These are phyloP conservation scores for Pseudocercospora vitis DNA, from an alignment of 2,329 filamentous ascomycete species.

Conservation along the genomic window DNA sequence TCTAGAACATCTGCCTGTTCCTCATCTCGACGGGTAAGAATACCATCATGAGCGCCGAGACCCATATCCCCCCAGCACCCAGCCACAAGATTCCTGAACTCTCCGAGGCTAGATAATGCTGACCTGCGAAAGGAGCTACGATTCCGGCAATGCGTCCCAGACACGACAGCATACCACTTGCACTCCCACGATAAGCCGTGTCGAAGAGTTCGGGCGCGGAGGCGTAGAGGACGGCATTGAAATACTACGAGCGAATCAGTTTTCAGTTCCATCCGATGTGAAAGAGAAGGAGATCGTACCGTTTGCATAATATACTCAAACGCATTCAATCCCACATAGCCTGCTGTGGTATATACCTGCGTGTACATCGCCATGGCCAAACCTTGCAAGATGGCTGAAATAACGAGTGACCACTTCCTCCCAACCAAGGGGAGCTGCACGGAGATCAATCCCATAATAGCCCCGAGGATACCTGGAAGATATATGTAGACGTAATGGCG, in stretches of 20 bases:
- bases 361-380: conserved; percentile 49
- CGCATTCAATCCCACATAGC: conserved; percentile 52
- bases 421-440: conserved; percentile 49
- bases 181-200: conserved; percentile 47
- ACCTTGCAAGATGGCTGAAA: conserved; percentile 47
- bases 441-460: conserved; percentile 52
- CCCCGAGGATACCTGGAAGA: conserved; percentile 54
- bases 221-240: conserved; percentile 55
- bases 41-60: conserved; percentile 15
- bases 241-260: conserved; percentile 25
- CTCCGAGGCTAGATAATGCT: conserved; percentile 9
- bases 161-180: conserved; percentile 48
- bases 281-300: conserved; percentile 34
- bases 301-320: conserved; percentile 56
- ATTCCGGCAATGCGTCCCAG: conserved; percentile 19
- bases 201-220: conserved; percentile 56
- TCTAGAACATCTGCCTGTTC: conserved; percentile 20
- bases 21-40: conserved; percentile 23
- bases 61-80: conserved; percentile 18
- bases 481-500: conserved; percentile 57
- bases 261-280: background rate
- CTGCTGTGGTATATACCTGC: conserved; percentile 47
- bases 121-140: conserved; percentile 19
- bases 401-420: conserved; percentile 49
- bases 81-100: conserved; percentile 19